phyloP scores from a whole-genome alignment of 768 basidiomycete species.

The Tubosaeta sp. region DNA sequence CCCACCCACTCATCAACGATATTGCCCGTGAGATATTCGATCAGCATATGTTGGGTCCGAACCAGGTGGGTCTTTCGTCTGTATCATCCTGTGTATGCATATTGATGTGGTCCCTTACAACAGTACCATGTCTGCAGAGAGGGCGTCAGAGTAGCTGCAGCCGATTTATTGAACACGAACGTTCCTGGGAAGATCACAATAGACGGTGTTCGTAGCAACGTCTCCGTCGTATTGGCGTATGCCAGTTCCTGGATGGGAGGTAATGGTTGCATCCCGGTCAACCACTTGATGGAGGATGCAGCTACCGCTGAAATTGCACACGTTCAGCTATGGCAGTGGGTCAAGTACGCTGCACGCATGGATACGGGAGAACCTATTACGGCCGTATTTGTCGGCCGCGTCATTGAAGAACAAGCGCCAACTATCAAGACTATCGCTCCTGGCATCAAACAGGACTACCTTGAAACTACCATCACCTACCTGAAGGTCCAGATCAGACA shows the following conservation, averaged over 20 bases:
- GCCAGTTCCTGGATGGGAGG: slow-evolving; percentile 94
- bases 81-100: not conserved
- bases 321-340: slow-evolving; percentile 99
- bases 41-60: slow-evolving; percentile 93
- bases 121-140: slow-evolving; percentile 91
- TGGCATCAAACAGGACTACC: slow-evolving; percentile 63
- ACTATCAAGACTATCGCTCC: slow-evolving; percentile 60
- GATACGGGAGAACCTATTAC: slow-evolving; percentile 70
- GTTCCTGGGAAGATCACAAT: slow-evolving; percentile 88
- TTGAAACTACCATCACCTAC: slow-evolving; percentile 73
- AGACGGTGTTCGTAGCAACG: slow-evolving; percentile 83
- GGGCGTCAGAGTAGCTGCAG: slow-evolving; percentile 83
- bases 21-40: slow-evolving; percentile 91
- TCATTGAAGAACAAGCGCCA: slow-evolving; percentile 63
- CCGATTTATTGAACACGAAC: slow-evolving; percentile 76
- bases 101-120: not conserved
- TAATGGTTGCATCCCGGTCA: slow-evolving; percentile 96
- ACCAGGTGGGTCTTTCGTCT: slow-evolving; percentile 58
- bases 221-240: slow-evolving; percentile 86
- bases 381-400: slow-evolving; percentile 57
- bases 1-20: slow-evolving; percentile 90
- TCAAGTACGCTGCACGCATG: slow-evolving; percentile 66
- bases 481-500: slow-evolving; percentile 74
- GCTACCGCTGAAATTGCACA: slow-evolving; percentile 98
- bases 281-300: slow-evolving; percentile 96